A percentile compares a stretch with the other conserved stretches of the same genome.
phyloP scores from a whole-genome alignment of 371 early-diverging fungal genomes.

The Mucor lusitanicus region DNA sequence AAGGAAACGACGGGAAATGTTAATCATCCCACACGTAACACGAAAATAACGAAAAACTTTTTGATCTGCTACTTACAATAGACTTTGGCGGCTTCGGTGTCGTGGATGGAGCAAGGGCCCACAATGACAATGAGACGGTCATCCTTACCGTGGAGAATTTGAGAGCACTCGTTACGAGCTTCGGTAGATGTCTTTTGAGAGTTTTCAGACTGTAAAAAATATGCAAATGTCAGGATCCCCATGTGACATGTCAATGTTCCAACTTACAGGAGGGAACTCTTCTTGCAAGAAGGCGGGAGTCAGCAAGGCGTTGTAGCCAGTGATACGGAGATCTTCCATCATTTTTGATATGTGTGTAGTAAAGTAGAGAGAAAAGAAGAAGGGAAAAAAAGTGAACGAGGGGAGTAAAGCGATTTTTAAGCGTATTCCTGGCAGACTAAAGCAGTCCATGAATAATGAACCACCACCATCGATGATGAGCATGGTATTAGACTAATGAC shows the following conservation, averaged over 20 bases:
- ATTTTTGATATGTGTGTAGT: background rate
- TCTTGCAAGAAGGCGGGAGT: slow-evolving; percentile 64
- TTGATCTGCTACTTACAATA: slow-evolving; percentile 54
- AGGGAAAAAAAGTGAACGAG: background rate
- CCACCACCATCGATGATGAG: background rate
- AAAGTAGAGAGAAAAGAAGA: background rate
- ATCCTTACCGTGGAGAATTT: slow-evolving; percentile 78
- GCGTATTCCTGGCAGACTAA: background rate
- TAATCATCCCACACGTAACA: background rate
- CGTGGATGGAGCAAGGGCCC: slow-evolving; percentile 96
- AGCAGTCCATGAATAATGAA: slow-evolving; percentile 4
- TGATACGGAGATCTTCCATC: slow-evolving; percentile 68
- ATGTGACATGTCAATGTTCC: background rate
- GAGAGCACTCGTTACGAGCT: slow-evolving; percentile 66
- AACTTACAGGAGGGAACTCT: slow-evolving; percentile 60
- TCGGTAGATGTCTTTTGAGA: slow-evolving; percentile 53
- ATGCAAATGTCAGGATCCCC: background rate
- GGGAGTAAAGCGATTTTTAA: background rate
- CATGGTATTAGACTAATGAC: slow-evolving; percentile 4
- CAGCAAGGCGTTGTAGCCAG: slow-evolving; percentile 62
- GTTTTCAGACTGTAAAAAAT: slow-evolving; percentile 10
- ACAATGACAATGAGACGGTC: slow-evolving; percentile 88
- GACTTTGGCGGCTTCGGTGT: slow-evolving; percentile 83
- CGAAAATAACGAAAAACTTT: slow-evolving; percentile 36
- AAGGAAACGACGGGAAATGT: too few species aligned